Evolutionary conservation across 192 early-diverging fungal genomes (phyloP).

Genomic region (Funneliformis mosseae): DNA sequence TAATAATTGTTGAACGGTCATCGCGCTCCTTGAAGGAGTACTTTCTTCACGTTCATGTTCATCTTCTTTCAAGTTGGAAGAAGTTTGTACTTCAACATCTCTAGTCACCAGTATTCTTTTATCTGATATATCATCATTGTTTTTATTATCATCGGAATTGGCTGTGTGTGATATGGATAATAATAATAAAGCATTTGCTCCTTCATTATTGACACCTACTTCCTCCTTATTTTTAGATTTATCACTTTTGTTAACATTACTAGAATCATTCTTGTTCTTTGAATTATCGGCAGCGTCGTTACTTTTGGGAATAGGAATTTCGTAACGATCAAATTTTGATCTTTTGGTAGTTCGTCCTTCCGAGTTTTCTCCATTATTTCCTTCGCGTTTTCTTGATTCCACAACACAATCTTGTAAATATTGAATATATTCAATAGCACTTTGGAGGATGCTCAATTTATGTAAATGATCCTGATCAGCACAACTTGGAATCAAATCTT

Average conservation of each 20-base stretch:
- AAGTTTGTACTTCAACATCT: neutral
- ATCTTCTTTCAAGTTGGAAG: neutral
- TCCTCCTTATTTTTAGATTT: neutral
- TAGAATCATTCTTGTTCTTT: neutral
- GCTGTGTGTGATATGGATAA: neutral
- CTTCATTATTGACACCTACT: neutral
- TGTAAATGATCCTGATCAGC: conserved; percentile 66
- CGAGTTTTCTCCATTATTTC: neutral
- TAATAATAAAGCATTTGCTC: conserved; percentile 16
- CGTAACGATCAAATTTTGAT: conserved; percentile 33
- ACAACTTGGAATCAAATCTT: conserved; percentile 71
- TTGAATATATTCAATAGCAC: conserved; percentile 73
- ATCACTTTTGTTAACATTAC: neutral
- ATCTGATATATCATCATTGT: neutral
- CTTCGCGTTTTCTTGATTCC: neutral
- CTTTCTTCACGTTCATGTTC: neutral
- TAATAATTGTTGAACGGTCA: conserved; percentile 30
- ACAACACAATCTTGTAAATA: conserved; percentile 46
- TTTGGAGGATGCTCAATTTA: conserved; percentile 71
- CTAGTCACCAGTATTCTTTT: neutral
- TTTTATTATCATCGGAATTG: neutral
- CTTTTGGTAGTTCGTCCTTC: neutral
- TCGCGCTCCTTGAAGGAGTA: neutral
- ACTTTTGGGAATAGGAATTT: conserved; percentile 5
- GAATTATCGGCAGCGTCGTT: neutral